Percentiles rank a stretch among this genome's conserved stretches.
Evolutionary conservation across 371 early-diverging fungal species (phyloP).

Genomic region (Mortierella sp.): DNA sequence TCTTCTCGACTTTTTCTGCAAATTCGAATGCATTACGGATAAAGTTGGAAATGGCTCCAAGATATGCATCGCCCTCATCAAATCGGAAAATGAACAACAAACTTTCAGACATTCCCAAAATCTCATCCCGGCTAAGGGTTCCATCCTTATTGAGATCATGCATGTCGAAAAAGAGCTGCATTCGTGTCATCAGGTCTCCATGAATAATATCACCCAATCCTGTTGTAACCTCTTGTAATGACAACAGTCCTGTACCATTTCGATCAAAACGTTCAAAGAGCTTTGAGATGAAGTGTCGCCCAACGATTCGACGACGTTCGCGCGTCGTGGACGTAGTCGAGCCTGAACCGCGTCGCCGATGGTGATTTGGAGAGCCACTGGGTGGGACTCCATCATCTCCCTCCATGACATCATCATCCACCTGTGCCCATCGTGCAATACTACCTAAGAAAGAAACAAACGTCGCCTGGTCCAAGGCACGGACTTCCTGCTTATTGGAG

Average conservation of each 20-base stretch:
- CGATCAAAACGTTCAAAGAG: slow-evolving; percentile 69
- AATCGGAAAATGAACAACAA: slow-evolving; percentile 81
- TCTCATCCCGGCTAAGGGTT: slow-evolving; percentile 80
- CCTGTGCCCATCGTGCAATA: slow-evolving; percentile 65
- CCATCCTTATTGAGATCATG: slow-evolving; percentile 85
- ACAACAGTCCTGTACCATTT: slow-evolving; percentile 67
- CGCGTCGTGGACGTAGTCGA: slow-evolving; percentile 42
- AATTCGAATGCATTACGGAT: slow-evolving; percentile 76
- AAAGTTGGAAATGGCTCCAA: slow-evolving; percentile 77
- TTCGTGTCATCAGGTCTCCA: slow-evolving; percentile 81
- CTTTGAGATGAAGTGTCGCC: slow-evolving; percentile 58
- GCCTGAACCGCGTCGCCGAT: slow-evolving; percentile 40
- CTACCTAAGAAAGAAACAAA: slow-evolving; percentile 72
- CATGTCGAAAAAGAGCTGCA: slow-evolving; percentile 85
- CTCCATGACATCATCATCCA: slow-evolving; percentile 52
- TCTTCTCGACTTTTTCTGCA: slow-evolving; percentile 57
- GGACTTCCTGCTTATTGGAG: slow-evolving; percentile 34
- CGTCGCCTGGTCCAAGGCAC: slow-evolving; percentile 69
- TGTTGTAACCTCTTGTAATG: slow-evolving; percentile 82
- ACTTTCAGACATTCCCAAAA: slow-evolving; percentile 90
- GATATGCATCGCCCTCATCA: slow-evolving; percentile 68
- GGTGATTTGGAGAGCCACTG: slow-evolving; percentile 20
- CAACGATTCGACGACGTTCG: slow-evolving; percentile 50
- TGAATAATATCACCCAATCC: slow-evolving; percentile 84
- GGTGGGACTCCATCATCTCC: slow-evolving; percentile 12